Conservation (phyloP, 2,329 filamentous ascomycete species). For the Aspergillus sergii region DNA sequence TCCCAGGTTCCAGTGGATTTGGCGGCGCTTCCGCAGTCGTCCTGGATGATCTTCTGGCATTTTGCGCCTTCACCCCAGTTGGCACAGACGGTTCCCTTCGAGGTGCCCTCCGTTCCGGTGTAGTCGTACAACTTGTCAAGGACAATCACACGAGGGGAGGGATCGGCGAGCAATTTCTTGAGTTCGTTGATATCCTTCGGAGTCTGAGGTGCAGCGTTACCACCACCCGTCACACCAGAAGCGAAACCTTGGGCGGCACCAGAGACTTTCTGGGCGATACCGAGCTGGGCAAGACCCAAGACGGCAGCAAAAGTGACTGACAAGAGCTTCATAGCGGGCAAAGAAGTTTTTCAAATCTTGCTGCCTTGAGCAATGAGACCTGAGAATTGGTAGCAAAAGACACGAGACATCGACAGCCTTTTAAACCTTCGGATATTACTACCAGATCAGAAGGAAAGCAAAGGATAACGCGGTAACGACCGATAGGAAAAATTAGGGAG, state of each 20-base stretch:
- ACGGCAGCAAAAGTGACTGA: neutral
- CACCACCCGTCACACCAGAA: conserved; percentile 60
- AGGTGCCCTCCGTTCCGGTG: conserved; percentile 18
- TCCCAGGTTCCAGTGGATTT: conserved; percentile 48
- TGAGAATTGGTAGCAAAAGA: neutral
- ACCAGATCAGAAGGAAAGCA: neutral
- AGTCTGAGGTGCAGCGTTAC: conserved; percentile 54
- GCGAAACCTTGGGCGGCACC: conserved; percentile 48
- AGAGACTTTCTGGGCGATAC: conserved; percentile 19
- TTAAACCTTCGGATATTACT: neutral
- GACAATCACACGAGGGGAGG: conserved; percentile 57
- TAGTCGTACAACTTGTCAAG: conserved; percentile 52
- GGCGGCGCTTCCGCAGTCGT: conserved; percentile 58
- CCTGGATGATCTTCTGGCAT: conserved; percentile 56
- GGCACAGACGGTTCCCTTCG: conserved; percentile 26
- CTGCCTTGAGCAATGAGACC: neutral
- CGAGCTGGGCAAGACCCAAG: neutral
- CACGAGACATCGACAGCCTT: neutral
- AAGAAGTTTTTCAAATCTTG: neutral
- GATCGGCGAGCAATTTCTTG: conserved; percentile 58
- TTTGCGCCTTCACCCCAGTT: conserved; percentile 27
- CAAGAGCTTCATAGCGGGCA: neutral
- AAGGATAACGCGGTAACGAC: neutral
- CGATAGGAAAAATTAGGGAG: neutral
- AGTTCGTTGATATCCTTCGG: conserved; percentile 57